Evolutionary conservation across 2,329 filamentous ascomycete genomes (phyloP), one percentile per base, ranked within the genome.

Genomic region (Ophiocordyceps robertsii): DNA sequence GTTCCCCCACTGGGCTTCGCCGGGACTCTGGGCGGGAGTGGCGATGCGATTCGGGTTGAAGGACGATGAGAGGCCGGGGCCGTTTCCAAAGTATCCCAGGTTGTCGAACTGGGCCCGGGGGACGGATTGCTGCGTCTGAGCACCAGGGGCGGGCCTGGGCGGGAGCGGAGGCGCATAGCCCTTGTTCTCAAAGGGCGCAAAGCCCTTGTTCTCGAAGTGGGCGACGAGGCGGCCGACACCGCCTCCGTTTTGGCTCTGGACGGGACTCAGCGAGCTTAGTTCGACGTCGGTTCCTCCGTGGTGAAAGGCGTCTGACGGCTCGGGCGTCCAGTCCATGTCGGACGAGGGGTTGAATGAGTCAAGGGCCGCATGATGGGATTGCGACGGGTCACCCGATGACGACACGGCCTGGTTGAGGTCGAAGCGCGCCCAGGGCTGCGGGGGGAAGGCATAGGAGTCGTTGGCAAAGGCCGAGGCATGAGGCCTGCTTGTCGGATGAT

Each of bases 161-260:
- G 61, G 62, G 2, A 64, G 54, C 33, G 60, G 56, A 33, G 56
- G 61, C 33, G 55, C 55, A 49, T 56, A 60, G 41, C 49, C 52
- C 43, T 61, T 63, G 43, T 57, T 61, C 39, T 66, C 63, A 46
- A 66, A 66, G 38, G 49, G 42, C 37, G 27, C 36, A 38, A 47
- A 48, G 38, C 51, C 56, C 43, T 62, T 63, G 44, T 58, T 63
- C 42, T 66, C 63, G 49, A 66, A 66, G 40, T 64, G 63, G 39
- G 63, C 60, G 44, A 65, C 59, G 38, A 66, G 47, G 38, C 61
- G 60, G 38, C 61, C 57, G 40, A 65, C 62, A 19, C 47, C 44
- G 16, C 50, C 47, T 29, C 46, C 47, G 32, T 39, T 46, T 27
- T 57, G 19, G 19, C 4, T 3, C 19, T 19, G 56, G 29, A 46